Base-by-base conservation (phyloP, 805 yeast species). In the Candida maris region DNA sequence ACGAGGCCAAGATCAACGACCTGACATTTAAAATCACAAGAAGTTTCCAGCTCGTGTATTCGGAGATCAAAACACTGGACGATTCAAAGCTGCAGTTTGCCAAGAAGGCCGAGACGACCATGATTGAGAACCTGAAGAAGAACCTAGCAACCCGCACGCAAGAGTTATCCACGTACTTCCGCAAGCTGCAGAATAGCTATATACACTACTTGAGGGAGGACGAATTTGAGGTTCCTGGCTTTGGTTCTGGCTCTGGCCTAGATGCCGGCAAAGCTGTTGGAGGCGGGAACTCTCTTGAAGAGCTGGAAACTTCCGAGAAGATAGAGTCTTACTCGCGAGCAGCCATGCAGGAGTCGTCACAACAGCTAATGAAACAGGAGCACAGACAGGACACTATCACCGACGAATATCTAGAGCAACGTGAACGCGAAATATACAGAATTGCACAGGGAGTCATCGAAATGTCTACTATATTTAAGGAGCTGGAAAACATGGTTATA, bases 371-470 rank as follows among this genome's bases (percentile, higher is more conserved):
- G 32, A 54, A 52, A 38, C 57, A 54, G 36, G 46, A 55, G 36
- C 46, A 57, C 43, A 62, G 51, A 34, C 68, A 55, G 39, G 54
- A 61, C 27, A 55, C 59, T 12, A 50, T 69, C 5, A 61, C 66
- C 25, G 72, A 68, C 39, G 60, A 62, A 18, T 60, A 63, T 36
- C 59, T 85, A 24, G 73, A 77, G 37, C 86, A 84, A 48, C 70
- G 98, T 36, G 98, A 93, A 54, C 75, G 79, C 35, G 98, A 91
- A 54, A 93, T 93, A 35, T 83, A 84, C 21, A 84, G 83, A 47
- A 72, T 93, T 36, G 97, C 98, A 4, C 86, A 85, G 68, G 96
- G 97, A 34, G 95, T 93, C 30, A 66, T 91, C 27, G 99, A 93
- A 57, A 85, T 93, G 1, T 84, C 94, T 20, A 86, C 91, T 1